phyloP scores from a whole-genome alignment of 2,329 filamentous ascomycete genomes.

The Tolypocladium cylindrosporum region DNA sequence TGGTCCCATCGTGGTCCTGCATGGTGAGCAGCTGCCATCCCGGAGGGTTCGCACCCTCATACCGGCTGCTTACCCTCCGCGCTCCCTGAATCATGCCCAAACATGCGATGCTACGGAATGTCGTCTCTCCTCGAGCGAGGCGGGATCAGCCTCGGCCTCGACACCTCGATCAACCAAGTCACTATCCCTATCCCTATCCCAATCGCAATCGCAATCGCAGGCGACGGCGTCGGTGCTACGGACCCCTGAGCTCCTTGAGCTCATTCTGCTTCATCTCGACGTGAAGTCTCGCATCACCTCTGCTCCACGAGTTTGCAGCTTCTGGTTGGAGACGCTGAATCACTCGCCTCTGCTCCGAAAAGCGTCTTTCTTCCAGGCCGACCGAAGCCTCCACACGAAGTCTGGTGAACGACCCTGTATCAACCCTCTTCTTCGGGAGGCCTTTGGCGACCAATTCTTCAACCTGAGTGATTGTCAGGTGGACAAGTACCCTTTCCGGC shows the following conservation, averaged over 20 bases:
- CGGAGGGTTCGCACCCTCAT: conserved; percentile 1
- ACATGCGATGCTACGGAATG: conserved; percentile 1
- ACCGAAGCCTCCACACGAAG: background rate
- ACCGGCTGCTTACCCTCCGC: conserved; percentile 1
- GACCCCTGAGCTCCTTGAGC: background rate
- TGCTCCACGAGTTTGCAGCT: conserved; percentile 1
- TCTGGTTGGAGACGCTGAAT: conserved; percentile 1
- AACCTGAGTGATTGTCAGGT: conserved; percentile 4
- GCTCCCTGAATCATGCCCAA: conserved; percentile 1
- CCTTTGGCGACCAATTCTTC: conserved; percentile 11
- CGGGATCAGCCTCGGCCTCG: background rate
- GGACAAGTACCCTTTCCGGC: conserved; percentile 4
- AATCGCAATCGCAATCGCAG: background rate
- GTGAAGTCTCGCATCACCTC: background rate
- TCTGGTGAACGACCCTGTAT: conserved; percentile 1
- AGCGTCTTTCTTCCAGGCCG: conserved; percentile 1
- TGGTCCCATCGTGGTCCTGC: background rate
- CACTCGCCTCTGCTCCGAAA: conserved; percentile 1
- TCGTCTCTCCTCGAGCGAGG: conserved; percentile 1
- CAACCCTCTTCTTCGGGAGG: conserved; percentile 9
- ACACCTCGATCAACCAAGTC: conserved; percentile 1
- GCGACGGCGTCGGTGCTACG: background rate
- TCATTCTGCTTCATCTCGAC: conserved; percentile 1
- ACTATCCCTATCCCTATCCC: background rate
- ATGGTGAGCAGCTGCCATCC: background rate